A percentile compares a stretch with the other conserved stretches of the same genome.
Evolutionary conservation across 2,329 filamentous ascomycete genomes (phyloP).

Genomic region (Monosporascus sp.): DNA sequence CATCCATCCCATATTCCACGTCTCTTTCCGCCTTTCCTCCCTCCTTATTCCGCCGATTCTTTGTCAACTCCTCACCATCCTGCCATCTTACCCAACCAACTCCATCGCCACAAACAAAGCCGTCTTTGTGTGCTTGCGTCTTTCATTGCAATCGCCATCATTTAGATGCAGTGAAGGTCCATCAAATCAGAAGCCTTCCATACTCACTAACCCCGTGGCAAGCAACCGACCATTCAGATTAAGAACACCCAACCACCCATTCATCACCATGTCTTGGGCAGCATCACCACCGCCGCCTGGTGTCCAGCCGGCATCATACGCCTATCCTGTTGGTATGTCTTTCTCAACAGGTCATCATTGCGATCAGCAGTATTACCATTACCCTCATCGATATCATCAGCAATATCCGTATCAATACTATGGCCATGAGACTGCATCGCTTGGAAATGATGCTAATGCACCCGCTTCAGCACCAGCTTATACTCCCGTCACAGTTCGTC

Average conservation of each 20-base stretch:
- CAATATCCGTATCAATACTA: background rate
- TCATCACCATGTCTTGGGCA: slow-evolving; percentile 24
- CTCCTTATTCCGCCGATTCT: background rate
- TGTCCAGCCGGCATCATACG: slow-evolving; percentile 20
- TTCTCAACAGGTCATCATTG: background rate
- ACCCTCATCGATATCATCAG: background rate
- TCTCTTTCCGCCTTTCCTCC: background rate
- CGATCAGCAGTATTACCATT: slow-evolving; percentile 10
- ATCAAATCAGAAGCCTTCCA: background rate
- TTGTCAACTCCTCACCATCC: background rate
- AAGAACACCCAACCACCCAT: slow-evolving; percentile 1
- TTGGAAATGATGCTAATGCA: slow-evolving; percentile 21
- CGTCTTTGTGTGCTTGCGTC: background rate
- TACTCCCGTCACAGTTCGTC: slow-evolving; percentile 38
- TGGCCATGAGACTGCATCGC: slow-evolving; percentile 5
- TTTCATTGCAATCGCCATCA: background rate
- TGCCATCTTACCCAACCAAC: background rate
- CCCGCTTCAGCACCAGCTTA: slow-evolving; percentile 34
- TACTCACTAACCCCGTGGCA: background rate
- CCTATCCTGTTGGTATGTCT: slow-evolving; percentile 14
- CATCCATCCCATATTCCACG: background rate
- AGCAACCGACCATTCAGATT: background rate
- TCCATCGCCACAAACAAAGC: background rate
- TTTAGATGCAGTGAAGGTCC: background rate
- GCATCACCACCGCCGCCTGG: slow-evolving; percentile 19